phyloP scores from a whole-genome alignment of 225 moss, liverwort and hornwort species.

The Neckera pumila region DNA sequence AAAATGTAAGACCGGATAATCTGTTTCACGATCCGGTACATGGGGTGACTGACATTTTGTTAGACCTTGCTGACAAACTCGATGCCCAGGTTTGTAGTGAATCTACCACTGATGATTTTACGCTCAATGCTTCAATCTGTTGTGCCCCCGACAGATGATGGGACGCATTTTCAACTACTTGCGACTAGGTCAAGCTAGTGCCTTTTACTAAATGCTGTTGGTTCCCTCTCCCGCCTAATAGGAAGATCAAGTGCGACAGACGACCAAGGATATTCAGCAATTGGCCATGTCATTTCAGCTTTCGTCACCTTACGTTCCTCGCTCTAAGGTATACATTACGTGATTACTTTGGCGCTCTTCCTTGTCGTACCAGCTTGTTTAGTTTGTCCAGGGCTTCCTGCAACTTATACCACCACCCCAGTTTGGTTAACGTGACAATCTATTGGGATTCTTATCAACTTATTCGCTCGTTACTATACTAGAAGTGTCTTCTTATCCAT shows the following conservation, averaged over 20 bases:
- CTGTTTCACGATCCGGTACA: constrained; percentile 16
- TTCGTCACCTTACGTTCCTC: constrained; percentile 75
- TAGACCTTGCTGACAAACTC: constrained; percentile 50
- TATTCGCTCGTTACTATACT: background rate
- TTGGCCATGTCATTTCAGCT: constrained; percentile 56
- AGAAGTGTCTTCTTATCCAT: background rate
- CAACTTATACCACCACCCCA: background rate
- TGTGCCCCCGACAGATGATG: background rate
- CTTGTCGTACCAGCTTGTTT: background rate
- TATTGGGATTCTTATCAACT: background rate
- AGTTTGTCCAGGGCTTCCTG: background rate
- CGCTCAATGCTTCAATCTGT: background rate
- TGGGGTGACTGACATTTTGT: constrained; percentile 29
- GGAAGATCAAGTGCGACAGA: constrained; percentile 63
- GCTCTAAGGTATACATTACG: constrained; percentile 44
- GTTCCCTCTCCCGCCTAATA: background rate
- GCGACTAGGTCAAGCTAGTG: background rate
- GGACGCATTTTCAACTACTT: background rate
- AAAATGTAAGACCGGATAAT: background rate
- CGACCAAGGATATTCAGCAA: constrained; percentile 50
- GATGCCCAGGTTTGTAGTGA: constrained; percentile 36
- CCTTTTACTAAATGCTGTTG: background rate
- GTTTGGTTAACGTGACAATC: background rate
- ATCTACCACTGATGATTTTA: background rate
- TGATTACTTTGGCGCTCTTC: background rate